phyloP scores from a whole-genome alignment of 331 rosid genomes.

The Cydonia oblonga region DNA sequence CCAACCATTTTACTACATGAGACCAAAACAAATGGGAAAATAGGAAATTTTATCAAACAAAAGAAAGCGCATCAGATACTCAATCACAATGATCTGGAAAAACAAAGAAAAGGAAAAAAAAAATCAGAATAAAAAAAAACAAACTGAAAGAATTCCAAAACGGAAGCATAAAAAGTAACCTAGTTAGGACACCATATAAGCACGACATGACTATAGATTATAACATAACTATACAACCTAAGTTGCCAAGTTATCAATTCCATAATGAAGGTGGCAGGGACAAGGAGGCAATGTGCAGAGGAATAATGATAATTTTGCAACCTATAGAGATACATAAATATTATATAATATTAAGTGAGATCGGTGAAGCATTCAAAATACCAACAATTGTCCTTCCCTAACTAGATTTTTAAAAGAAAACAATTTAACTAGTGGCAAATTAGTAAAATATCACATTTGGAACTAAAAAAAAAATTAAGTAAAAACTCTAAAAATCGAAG shows the following conservation, averaged over 20 bases:
- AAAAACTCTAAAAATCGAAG: background rate
- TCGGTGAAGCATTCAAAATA: background rate
- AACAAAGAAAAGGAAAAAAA: background rate
- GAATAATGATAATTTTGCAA: background rate
- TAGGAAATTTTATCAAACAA: background rate
- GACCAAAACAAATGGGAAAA: background rate
- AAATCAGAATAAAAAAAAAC: background rate
- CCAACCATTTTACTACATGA: background rate
- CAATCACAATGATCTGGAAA: background rate
- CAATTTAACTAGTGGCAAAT: background rate
- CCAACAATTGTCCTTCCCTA: background rate
- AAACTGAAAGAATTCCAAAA: background rate
- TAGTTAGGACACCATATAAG: background rate
- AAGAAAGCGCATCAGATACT: background rate
- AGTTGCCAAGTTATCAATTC: background rate
- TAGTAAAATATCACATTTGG: background rate
- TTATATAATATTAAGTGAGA: background rate
- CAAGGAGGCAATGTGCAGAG: background rate
- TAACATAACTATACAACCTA: background rate
- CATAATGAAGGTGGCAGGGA: background rate
- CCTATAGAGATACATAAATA: background rate
- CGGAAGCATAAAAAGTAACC: background rate
- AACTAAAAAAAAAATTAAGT: no score
- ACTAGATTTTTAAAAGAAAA: no score
- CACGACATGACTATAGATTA: background rate